These are phyloP conservation scores for Tylopilus sp. DNA, from an alignment of 768 basidiomycete species.

Conservation along the genomic window DNA sequence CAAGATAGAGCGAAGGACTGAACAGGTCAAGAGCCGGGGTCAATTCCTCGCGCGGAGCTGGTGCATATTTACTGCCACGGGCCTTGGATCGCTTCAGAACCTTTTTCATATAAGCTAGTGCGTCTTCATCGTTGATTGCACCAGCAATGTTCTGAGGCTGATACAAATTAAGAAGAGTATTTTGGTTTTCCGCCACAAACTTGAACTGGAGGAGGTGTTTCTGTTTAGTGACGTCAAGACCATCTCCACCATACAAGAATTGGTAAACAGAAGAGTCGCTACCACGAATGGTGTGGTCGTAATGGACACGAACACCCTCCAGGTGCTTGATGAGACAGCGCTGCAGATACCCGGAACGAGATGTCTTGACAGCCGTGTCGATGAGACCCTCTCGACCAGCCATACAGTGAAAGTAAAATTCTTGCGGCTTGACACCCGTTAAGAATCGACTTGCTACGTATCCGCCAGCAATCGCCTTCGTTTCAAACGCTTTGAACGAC, in stretches of 20 bases:
- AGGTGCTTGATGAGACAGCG: conserved; percentile 98
- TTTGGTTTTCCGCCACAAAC: conserved; percentile 84
- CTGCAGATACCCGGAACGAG: conserved; percentile 96
- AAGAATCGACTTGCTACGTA: conserved; percentile 98
- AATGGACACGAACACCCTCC: conserved; percentile 94
- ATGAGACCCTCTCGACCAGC: conserved; percentile 98
- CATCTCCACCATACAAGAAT: conserved; percentile 96
- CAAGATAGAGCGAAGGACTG: conserved; percentile 76
- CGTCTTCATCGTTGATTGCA: conserved; percentile 63
- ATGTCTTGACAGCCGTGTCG: conserved; percentile 98
- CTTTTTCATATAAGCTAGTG: conserved; percentile 83
- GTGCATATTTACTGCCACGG: conserved; percentile 38
- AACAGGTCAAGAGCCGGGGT: conserved; percentile 73
- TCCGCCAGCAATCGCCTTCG: conserved; percentile 96
- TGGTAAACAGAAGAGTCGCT: conserved; percentile 92
- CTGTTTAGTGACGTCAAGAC: conserved; percentile 94
- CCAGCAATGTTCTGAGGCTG: conserved; percentile 56
- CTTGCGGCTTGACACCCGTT: conserved; percentile 96
- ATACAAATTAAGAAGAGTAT: conserved; percentile 71
- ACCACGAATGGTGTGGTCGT: conserved; percentile 96
- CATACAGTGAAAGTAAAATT: conserved; percentile 99
- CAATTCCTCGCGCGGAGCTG: conserved; percentile 56
- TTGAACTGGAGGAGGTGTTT: conserved; percentile 93
- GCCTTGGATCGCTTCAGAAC: conserved; percentile 68
- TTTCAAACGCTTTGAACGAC: conserved; percentile 95